These are phyloP conservation scores for Pleomassaria siparia DNA, from an alignment of 2,329 filamentous ascomycete species.

Conservation along the genomic window DNA sequence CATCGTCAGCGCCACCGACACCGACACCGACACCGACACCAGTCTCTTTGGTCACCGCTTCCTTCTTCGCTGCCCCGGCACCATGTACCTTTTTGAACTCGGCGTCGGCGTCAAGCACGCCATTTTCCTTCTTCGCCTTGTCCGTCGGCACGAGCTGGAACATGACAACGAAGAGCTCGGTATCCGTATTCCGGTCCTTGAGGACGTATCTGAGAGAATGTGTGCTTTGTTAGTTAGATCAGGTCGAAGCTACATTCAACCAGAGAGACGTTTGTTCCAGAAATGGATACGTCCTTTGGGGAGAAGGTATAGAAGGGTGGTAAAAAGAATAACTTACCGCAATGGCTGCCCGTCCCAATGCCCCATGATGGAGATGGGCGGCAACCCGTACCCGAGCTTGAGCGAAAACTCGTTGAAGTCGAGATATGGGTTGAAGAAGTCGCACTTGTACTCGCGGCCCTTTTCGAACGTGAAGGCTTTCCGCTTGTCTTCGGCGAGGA, in stretches of 20 bases:
- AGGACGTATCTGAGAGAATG: constrained; percentile 89
- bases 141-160: constrained; percentile 76
- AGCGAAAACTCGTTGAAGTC: constrained; percentile 80
- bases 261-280: not conserved
- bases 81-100: constrained; percentile 27
- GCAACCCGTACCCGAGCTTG: constrained; percentile 55
- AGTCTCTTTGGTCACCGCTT: not conserved
- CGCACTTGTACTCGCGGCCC: constrained; percentile 62
- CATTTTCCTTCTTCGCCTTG: constrained; percentile 42
- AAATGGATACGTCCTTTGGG: not conserved
- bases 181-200: constrained; percentile 73
- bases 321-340: constrained; percentile 54
- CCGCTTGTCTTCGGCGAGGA: constrained; percentile 58
- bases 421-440: constrained; percentile 91
- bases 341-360: constrained; percentile 80
- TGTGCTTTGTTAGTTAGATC: constrained; percentile 61
- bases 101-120: constrained; percentile 22
- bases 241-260: not conserved
- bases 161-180: constrained; percentile 77
- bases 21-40: not conserved
- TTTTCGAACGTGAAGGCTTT: constrained; percentile 63
- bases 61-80: constrained; percentile 5
- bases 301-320: constrained; percentile 41
- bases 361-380: constrained; percentile 73
- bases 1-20: constrained; percentile 16